A percentile compares a stretch with the other conserved stretches of the same genome.
Conservation (phyloP, 2,329 filamentous ascomycete genomes). For the Cercospora brassicicola region DNA sequence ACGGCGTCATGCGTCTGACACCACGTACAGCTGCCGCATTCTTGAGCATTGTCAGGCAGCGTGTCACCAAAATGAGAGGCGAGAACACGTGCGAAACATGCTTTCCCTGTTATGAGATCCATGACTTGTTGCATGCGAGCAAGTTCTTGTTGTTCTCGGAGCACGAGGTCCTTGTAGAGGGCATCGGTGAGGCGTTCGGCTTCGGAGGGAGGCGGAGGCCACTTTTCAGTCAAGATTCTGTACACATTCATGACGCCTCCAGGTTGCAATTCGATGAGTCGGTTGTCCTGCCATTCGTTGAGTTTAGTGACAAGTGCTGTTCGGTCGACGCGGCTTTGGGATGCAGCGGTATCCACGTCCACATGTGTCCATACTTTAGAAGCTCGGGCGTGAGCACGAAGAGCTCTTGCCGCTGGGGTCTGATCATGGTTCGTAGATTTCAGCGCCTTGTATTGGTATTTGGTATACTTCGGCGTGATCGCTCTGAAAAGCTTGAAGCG, state of each 20-base stretch:
- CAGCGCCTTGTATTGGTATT: constrained; percentile 53
- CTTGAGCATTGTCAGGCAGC: constrained; percentile 45
- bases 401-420: constrained; percentile 47
- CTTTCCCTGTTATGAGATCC: constrained; percentile 53
- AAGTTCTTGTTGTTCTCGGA: constrained; percentile 57
- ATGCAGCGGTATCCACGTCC: constrained; percentile 50
- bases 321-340: constrained; percentile 42
- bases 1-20: constrained; percentile 41
- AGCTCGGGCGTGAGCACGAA: constrained; percentile 47
- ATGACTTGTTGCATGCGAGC: constrained; percentile 53
- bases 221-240: constrained; percentile 49
- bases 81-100: constrained; percentile 56
- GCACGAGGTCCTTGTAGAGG: constrained; percentile 54
- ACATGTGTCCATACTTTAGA: constrained; percentile 49
- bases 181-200: constrained; percentile 49
- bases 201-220: constrained; percentile 45
- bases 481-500: constrained; percentile 58
- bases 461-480: constrained; percentile 58
- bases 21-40: constrained; percentile 57
- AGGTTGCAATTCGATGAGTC: constrained; percentile 54
- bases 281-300: constrained; percentile 54
- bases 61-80: constrained; percentile 60
- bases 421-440: constrained; percentile 40
- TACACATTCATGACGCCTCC: constrained; percentile 58
- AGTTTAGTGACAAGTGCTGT: constrained; percentile 56